phyloP scores from a whole-genome alignment of 176 grass and related monocot species.

The Oryza longistaminata region DNA sequence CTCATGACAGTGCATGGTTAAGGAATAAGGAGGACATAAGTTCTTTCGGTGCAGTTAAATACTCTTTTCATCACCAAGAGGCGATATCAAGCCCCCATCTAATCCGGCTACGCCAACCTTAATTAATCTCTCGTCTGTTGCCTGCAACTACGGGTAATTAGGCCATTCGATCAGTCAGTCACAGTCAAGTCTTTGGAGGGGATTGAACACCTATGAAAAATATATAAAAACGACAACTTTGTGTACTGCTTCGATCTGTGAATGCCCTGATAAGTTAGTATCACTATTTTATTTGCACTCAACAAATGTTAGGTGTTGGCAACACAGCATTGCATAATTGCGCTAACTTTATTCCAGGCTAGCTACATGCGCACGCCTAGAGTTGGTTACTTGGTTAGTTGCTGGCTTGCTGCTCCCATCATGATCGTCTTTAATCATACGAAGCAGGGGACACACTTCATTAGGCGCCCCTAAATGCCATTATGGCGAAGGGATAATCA shows the following conservation, averaged over 20 bases:
- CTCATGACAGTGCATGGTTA: not conserved
- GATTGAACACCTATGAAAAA: no score
- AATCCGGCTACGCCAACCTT: not conserved
- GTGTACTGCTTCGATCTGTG: not conserved
- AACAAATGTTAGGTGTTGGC: not conserved
- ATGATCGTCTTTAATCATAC: slow-evolving; percentile 29
- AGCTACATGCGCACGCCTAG: slow-evolving; percentile 9
- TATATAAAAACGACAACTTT: no score
- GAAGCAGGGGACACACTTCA: slow-evolving; percentile 1
- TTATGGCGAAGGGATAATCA: not conserved
- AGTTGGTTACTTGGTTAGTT: slow-evolving; percentile 10
- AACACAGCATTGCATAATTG: not conserved
- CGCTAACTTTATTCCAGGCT: not conserved
- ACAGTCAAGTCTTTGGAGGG: not conserved
- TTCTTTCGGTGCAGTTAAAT: not conserved
- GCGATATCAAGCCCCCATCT: not conserved
- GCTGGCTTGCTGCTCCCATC: slow-evolving; percentile 4
- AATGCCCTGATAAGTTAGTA: not conserved
- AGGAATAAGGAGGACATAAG: not conserved
- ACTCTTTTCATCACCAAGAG: not conserved
- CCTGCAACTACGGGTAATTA: not conserved
- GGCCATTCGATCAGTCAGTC: not conserved
- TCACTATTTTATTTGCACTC: not conserved
- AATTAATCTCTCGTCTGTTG: not conserved
- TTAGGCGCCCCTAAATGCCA: not conserved